Evolutionary conservation across 163 green algal genomes (phyloP).

Genomic region (Scenedesmus sp.): DNA sequence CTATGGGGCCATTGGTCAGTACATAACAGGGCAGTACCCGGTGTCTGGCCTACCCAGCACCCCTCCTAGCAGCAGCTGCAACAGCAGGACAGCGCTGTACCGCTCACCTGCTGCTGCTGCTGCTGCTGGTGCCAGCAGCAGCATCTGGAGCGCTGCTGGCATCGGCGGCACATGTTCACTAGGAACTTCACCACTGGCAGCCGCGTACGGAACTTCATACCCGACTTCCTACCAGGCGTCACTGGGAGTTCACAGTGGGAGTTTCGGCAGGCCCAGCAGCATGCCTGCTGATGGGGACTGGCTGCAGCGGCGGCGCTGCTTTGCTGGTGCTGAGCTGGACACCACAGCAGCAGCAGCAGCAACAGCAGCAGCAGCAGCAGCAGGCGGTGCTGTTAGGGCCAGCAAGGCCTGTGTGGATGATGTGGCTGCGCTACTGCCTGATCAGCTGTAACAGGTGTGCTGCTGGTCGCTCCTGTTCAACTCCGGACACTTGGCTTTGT

Average conservation of each 20-base stretch:
- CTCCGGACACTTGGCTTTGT: too few species aligned
- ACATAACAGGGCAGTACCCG: not conserved
- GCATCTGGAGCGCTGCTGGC: not conserved
- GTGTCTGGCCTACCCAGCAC: not conserved
- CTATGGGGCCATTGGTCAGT: constrained; percentile 35
- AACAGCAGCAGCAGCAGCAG: not conserved
- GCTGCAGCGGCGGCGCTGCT: not conserved
- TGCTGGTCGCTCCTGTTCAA: not conserved
- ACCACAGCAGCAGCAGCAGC: not conserved
- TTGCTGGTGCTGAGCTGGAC: not conserved
- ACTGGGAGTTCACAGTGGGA: not conserved
- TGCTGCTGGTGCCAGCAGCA: not conserved
- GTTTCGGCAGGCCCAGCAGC: not conserved
- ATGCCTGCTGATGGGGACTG: not conserved
- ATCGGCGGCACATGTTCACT: not conserved
- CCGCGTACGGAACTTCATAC: not conserved
- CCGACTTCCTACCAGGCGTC: not conserved
- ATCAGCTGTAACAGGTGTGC: constrained; percentile 24
- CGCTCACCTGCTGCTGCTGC: constrained; percentile 1
- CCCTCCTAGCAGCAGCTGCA: not conserved
- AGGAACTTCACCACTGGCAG: constrained; percentile 18
- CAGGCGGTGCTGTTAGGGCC: not conserved
- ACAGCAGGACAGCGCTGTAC: not conserved
- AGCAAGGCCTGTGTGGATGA: not conserved
- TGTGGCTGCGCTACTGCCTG: constrained; percentile 23